Conservation (phyloP, 192 early-diverging fungal genomes). For the Backusella australiensis region DNA sequence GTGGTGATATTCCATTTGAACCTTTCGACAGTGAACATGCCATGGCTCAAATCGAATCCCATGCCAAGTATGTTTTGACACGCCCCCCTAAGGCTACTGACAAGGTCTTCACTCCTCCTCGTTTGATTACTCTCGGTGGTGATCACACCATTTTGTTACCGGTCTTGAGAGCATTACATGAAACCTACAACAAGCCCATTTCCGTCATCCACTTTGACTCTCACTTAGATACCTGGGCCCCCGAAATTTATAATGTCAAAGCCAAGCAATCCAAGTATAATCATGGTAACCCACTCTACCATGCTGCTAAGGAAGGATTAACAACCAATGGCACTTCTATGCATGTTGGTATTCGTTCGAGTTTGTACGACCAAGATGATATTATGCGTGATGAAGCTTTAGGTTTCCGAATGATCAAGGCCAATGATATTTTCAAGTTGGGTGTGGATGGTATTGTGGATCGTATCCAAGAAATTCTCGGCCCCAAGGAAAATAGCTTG, state of each 20-base stretch:
- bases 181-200: constrained; percentile 20
- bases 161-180: constrained; percentile 25
- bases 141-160: constrained; percentile 34
- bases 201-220: constrained; percentile 38
- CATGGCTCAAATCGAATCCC: constrained; percentile 23
- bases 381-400: constrained; percentile 36
- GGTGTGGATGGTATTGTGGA: constrained; percentile 41
- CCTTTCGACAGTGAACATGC: constrained; percentile 33
- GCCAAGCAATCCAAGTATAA: constrained; percentile 29
- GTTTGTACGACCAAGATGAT: constrained; percentile 36
- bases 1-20: constrained; percentile 35
- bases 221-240: constrained; percentile 34
- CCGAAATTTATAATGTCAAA: constrained; percentile 30
- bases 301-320: constrained; percentile 40
- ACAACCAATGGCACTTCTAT: constrained; percentile 38
- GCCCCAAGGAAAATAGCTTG: constrained; percentile 21
- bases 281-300: constrained; percentile 41
- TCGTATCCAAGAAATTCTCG: constrained; percentile 32
- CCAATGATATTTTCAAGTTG: constrained; percentile 42
- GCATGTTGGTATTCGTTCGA: constrained; percentile 42
- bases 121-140: constrained; percentile 30
- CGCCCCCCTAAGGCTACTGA: constrained; percentile 11
- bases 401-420: constrained; percentile 42
- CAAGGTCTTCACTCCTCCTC: constrained; percentile 11
- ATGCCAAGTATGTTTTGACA: constrained; percentile 24